Base-by-base conservation (phyloP, 2,329 filamentous ascomycete species). In the Claviceps humidiphila region DNA sequence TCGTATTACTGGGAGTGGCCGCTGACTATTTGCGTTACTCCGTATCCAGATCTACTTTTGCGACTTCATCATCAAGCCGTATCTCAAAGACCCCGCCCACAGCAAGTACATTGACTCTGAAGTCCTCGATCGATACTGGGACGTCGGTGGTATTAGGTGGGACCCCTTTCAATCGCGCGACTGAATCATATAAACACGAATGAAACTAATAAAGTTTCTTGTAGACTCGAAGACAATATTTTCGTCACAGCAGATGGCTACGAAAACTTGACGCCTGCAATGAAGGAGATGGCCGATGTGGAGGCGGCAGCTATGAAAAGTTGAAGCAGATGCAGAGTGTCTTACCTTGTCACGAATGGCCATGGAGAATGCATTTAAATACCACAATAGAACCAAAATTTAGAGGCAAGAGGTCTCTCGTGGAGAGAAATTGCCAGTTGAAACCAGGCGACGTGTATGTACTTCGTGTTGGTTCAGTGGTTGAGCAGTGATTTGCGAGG, bases 11-110 rank as follows among this genome's bases (percentile, higher is more conserved):
- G 26, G 8, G 11, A 5, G 13, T 38, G 13, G 11, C 17, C 11
- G 39, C 53, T 61, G 39, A 58, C 49, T 22, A 24, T 9, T 17
- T n/a, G 13, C 9, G n/a, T 16, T 24, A 41, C 39, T n/a, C 16
- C 20, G 5, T n/a, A 6, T 46, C 26, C 55, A 82, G 80, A 82
- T 91, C 56, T 96, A 96, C 70, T 96, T 96, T 67, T 95, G 88
- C 68, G 78, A 81, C 20, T 95, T 90, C 64, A 94, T 94, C 57
- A 87, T 96, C 55, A 79, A 84, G 45, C 87, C 89, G 0, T 93
- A 85, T 63, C 73, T 95, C 13, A 74, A 81, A 47, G 81, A 89
- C 57, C 80, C 85, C 0, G 77, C 80, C 47, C 81, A 90, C 61
- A 76, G 78, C 51, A 82, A 84, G 62, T 94, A 82, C 63, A 95